These are phyloP conservation scores for Ustilago trichophora DNA, from an alignment of 1,284 basidiomycete species.

Conservation along the genomic window DNA sequence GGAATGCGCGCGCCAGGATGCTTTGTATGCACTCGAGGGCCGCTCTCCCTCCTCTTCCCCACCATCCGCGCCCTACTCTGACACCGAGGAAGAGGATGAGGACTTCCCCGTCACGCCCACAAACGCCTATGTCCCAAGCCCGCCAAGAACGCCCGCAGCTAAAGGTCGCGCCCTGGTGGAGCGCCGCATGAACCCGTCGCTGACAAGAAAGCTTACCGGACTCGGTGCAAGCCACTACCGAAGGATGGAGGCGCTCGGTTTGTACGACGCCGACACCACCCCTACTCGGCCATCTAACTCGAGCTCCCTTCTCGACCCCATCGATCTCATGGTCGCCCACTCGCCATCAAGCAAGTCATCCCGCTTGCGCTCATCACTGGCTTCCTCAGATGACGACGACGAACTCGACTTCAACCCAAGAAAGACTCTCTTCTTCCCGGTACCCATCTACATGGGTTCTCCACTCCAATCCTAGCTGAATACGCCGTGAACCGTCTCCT, in stretches of 20 bases:
- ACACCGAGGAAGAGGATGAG: conserved; percentile 32
- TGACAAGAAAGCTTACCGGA: conserved; percentile 10
- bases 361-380: too few species aligned
- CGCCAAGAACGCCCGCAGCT: conserved; percentile 20
- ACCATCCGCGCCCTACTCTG: conserved; percentile 10
- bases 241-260: conserved; percentile 32
- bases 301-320: conserved; percentile 8
- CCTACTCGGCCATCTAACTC: conserved; percentile 15
- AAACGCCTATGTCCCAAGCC: conserved; percentile 20
- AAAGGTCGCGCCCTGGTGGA: conserved; percentile 3
- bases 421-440: conserved; percentile 31
- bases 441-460: conserved; percentile 34
- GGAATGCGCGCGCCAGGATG: conserved; percentile 26
- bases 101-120: conserved; percentile 36
- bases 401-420: conserved; percentile 19
- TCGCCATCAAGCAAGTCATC: conserved; percentile 22
- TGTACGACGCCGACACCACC: conserved; percentile 22
- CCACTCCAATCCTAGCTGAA: conserved; percentile 10
- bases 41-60: conserved; percentile 9
- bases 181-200: not conserved
- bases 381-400: conserved; percentile 9
- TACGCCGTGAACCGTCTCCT: too few species aligned
- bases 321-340: conserved; percentile 25
- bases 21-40: conserved; percentile 32
- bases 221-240: conserved; percentile 31